phyloP scores from a whole-genome alignment of 768 basidiomycete genomes.

The Leccinum barrowsii region DNA sequence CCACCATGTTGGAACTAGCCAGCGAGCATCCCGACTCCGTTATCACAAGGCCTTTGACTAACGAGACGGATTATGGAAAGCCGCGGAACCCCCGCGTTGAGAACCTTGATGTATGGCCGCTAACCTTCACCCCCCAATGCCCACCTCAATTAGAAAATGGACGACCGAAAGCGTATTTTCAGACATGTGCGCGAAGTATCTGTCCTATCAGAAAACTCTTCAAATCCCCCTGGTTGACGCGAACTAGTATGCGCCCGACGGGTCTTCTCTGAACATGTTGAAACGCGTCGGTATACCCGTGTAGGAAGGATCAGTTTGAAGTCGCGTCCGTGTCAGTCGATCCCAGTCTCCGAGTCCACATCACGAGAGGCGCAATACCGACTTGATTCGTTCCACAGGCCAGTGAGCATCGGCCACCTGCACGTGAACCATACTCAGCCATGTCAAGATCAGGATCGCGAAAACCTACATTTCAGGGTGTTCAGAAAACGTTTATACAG shows the following conservation, averaged over 20 bases:
- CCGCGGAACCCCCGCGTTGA: too few species aligned
- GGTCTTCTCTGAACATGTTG: too few species aligned
- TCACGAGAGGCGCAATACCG: neutral
- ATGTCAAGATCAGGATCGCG: neutral
- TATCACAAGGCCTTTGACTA: neutral
- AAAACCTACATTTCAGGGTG: conserved; percentile 7
- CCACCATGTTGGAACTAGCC: neutral
- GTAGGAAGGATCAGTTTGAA: conserved; percentile 17
- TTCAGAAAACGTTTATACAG: neutral
- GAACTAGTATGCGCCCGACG: too few species aligned
- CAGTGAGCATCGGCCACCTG: neutral
- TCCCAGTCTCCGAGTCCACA: neutral
- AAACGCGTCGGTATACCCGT: neutral
- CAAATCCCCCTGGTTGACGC: too few species aligned
- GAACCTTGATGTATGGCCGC: too few species aligned
- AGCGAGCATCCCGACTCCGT: neutral
- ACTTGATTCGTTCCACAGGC: conserved; percentile 16
- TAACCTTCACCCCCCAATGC: too few species aligned
- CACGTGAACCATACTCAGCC: neutral
- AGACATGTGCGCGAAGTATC: too few species aligned
- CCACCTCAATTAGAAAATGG: too few species aligned
- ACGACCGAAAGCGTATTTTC: too few species aligned
- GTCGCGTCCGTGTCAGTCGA: neutral
- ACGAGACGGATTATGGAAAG: neutral
- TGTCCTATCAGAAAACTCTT: too few species aligned